Evolutionary conservation across 2,329 filamentous ascomycete genomes (phyloP).

Genomic region (Monosporascus sp.): DNA sequence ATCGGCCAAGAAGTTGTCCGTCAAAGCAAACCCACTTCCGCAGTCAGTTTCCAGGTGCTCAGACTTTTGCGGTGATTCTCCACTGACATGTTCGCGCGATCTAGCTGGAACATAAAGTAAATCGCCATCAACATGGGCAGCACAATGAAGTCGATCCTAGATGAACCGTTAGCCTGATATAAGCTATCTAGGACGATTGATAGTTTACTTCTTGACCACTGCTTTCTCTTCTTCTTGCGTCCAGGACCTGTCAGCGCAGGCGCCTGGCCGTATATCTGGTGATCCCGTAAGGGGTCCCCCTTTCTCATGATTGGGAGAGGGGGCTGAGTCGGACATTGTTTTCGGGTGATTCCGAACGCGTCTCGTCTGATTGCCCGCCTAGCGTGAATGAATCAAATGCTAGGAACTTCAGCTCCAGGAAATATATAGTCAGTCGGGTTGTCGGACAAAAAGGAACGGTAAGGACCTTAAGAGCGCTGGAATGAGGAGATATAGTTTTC

Average conservation of each 20-base stretch:
- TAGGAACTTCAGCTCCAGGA: too few relatives aligned
- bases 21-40: not conserved
- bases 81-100: not conserved
- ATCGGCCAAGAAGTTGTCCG: conserved; percentile 1
- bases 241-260: not conserved
- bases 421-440: too few relatives aligned
- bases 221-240: not conserved
- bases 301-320: not conserved
- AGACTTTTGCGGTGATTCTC: not conserved
- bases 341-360: too few relatives aligned
- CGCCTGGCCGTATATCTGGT: not conserved
- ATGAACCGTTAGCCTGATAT: not conserved
- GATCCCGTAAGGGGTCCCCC: not conserved
- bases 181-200: not conserved
- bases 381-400: too few relatives aligned
- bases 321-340: not conserved
- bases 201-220: not conserved
- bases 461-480: too few relatives aligned
- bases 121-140: not conserved
- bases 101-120: conserved; percentile 1
- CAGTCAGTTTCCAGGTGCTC: not conserved
- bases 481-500: too few relatives aligned
- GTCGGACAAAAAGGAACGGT: too few relatives aligned
- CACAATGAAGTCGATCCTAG: not conserved
- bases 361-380: too few relatives aligned